A percentile compares a stretch with the other conserved stretches of the same genome.
Evolutionary conservation across 2,329 filamentous ascomycete genomes (phyloP).

Genomic region (Fusarium nisikadoi): DNA sequence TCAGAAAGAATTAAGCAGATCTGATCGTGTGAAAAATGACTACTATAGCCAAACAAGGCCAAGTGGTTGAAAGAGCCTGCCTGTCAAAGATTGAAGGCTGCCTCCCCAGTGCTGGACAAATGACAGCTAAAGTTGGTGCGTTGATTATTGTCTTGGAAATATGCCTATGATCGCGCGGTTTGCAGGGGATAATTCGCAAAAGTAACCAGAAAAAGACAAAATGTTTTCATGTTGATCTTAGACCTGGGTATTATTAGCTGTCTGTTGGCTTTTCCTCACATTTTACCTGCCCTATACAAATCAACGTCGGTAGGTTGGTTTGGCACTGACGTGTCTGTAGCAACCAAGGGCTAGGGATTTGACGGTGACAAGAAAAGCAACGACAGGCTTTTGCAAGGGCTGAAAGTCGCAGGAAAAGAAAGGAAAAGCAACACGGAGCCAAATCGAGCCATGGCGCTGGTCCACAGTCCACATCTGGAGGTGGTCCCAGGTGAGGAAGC

Average conservation of each 20-base stretch:
- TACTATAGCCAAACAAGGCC: conserved; percentile 26
- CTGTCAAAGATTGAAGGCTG: conserved; percentile 24
- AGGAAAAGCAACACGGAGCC: conserved; percentile 32
- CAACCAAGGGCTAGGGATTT: conserved; percentile 6
- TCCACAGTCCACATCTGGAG: conserved; percentile 35
- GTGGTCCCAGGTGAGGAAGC: conserved; percentile 32
- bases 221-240: background rate
- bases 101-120: conserved; percentile 18
- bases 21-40: conserved; percentile 30
- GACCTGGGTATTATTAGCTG: conserved; percentile 12
- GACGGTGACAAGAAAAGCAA: conserved; percentile 33
- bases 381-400: conserved; percentile 9
- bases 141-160: conserved; percentile 29
- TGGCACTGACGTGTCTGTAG: conserved; percentile 7
- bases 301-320: background rate
- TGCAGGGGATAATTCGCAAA: conserved; percentile 16
- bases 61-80: conserved; percentile 30
- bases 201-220: conserved; percentile 18
- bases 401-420: conserved; percentile 22
- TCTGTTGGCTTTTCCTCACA: conserved; percentile 4
- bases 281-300: background rate
- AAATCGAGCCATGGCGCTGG: conserved; percentile 33
- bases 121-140: conserved; percentile 24
- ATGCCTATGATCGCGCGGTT: conserved; percentile 22
- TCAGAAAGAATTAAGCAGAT: conserved; percentile 18